Evolutionary conservation across 1,139 yeast genomes (phyloP), one percentile per base, ranked within the genome.

Genomic region (Zygoascus hellenicus): DNA sequence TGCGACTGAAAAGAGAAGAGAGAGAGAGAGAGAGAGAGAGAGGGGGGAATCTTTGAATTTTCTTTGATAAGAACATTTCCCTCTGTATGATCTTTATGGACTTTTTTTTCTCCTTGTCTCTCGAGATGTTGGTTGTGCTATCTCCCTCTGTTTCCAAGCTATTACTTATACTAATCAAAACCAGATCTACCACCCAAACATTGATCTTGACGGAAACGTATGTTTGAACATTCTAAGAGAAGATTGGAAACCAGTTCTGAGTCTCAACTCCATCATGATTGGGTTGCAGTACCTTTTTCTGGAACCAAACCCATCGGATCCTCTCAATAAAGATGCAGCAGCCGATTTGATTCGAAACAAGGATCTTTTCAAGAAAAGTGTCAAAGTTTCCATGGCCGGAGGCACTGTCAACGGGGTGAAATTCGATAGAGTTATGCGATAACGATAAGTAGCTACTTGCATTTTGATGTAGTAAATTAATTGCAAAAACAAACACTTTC

Each of bases 161-260:
- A 22, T 22, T 7, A 22, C 6, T 22, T 22, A 22, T 22, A 22
- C 26, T 22, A 22, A 22, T 7, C 7, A 22, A 4, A 7, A 22
- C 49, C 80, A 75, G 62, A 86, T 92, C 11, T 92, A 86, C 66
- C 98, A 92, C 63, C 98, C 98, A 5, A 92, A 92, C 61, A 90
- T 90, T 54, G 97, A 90, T 63, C 64, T 80, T 22, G 83, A 85
- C 42, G 98, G 98, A 1, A 90, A 89, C 60, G 86, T 92, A 22
- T 92, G 98, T 61, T 74, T 92, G 51, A 90, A 92, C 63, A 89
- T 92, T 39, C 71, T 92, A 51, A 71, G 97, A 54, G 96, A 89
- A 64, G 97, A 90, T 64, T 92, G 98, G 98, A 81, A 92, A 31
- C 97, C 98, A 0, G 96, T 89, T 1, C 73, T 92, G 56, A 86